Base-by-base conservation (phyloP, 2,329 filamentous ascomycete species). In the Colletotrichum karsti region DNA sequence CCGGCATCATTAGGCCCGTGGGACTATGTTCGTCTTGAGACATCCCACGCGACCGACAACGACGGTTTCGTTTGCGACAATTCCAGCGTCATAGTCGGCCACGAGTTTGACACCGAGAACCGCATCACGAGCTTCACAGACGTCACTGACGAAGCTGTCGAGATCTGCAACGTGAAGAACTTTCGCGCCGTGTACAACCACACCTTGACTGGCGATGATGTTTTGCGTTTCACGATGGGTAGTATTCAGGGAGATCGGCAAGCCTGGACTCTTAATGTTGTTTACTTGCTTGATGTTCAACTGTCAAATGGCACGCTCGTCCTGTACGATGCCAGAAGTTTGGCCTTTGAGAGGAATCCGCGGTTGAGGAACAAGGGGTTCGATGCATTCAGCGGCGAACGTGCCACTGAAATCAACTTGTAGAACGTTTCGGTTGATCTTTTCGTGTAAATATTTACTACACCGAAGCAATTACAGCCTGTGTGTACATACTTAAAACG, bases 11-110 rank as follows among this genome's bases (percentile, higher is more conserved):
- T 66, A 35, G 67, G 67, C 7, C 62, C 62, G 4, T 69, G 67
- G 61, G 57, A 69, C 51, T 69, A 26, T 35, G 62, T 69, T 10
- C 55, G 58, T 3, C 10, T 69, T 18, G 51, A 51, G 22, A 24
- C 62, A 2, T 51, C 61, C 8, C 62, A 56, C 26, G 22, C 59
- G 1, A 30, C 12, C 22, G 62, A 53, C 50, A 33, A 37, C 4
- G 67, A 69, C n/a, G 67, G 62, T 7, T 66, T 69, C 42, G 20
- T 65, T n/a, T 69, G 67, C 37, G 67, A 50, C 35, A 37, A 66
- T 33, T 65, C 67, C 10, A 48, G 61, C 62, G 67, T 69, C 5
- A 26, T 57, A 39, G 42, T 66, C 2, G 67, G 67, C 2, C 13
- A 51, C 22, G 30, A 53, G 10, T 60, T 63, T 13, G 62, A 63